Evolutionary conservation across 768 basidiomycete genomes (phyloP), one percentile per base, ranked within the genome.

Genomic region (Russula vinacea): DNA sequence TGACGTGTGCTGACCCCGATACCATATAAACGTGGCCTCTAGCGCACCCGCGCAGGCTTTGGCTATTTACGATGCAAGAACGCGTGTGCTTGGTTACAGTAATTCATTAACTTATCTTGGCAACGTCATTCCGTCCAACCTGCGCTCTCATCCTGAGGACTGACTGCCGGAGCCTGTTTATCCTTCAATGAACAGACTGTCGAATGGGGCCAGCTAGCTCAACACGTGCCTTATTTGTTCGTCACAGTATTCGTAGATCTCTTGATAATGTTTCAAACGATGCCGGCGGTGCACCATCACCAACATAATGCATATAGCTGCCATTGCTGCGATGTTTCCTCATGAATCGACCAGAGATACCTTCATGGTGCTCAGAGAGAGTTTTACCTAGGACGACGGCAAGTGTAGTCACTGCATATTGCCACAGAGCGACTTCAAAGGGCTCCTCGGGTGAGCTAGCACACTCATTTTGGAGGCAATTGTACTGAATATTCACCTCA

Each of bases 361-460:
- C 3, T 54, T 22, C 45, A 33, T 6, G 47, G 37, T 14, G 39
- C 58, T 35, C 52, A 65, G 50, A 44, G n/a, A 26, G 16, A 49
- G 58, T 50, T 47, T 2, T 61, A 70, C 70, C 69, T 39, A 68
- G 53, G 50, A 70, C 42, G 44, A 66, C 37, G 14, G 67, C 61
- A 19, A 68, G 40, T 22, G 58, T 62, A 3, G 70, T 68, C 42
- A 61, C 29, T 22, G 47, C 59, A 35, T 68, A 70, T 62, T 70
- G 69, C 70, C 70, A 67, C 44, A 54, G n/a, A 39, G 63, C 40
- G 33, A 70, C 62, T 50, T 56, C 14, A n/a, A 70, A 56, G 3
- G 69, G 67, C 42, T 64, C 60, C 26, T 67, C 69, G 9, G 70
- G 70, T 39, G 67, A 42, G n/a, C 52, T 56, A n/a, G 49, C n/a